A percentile compares a stretch with the other conserved stretches of the same genome.
Evolutionary conservation across 2,329 filamentous ascomycete species (phyloP).

Genomic region (Fusarium acutatum): DNA sequence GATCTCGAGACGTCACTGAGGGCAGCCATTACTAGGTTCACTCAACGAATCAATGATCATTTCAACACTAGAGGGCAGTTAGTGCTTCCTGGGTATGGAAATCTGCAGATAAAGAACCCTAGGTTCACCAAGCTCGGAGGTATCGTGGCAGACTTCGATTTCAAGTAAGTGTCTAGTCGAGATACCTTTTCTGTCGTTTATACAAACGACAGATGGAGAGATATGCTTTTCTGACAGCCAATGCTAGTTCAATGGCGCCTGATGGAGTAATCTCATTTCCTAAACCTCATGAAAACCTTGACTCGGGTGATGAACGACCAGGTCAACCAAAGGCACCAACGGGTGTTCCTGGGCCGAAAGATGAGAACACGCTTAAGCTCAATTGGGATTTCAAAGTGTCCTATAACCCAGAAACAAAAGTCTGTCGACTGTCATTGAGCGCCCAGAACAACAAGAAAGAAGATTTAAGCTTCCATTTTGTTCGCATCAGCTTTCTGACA

Average conservation of each 20-base stretch:
- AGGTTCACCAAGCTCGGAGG: background rate
- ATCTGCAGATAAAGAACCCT: background rate
- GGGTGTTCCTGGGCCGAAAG: background rate
- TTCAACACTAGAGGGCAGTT: background rate
- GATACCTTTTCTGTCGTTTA: too few relatives aligned
- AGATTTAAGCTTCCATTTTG: background rate
- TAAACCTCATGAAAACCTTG: background rate
- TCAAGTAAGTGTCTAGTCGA: too few relatives aligned
- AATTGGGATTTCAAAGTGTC: background rate
- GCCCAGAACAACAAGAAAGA: background rate
- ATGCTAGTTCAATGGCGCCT: too few relatives aligned
- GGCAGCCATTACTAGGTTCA: too few relatives aligned
- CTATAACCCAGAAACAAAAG: background rate
- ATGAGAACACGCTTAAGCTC: background rate
- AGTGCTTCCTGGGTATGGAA: background rate
- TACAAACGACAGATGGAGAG: too few relatives aligned
- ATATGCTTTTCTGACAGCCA: too few relatives aligned
- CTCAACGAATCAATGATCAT: background rate
- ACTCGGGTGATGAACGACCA: fast-evolving
- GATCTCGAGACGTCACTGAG: too few relatives aligned
- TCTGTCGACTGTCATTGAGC: fast-evolving
- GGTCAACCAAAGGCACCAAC: too few relatives aligned
- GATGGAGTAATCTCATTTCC: too few relatives aligned
- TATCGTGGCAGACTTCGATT: background rate
- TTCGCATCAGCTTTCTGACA: background rate